Evolutionary conservation across 176 grass and related monocot genomes (phyloP), one percentile per base, ranked within the genome.

Genomic region (Musa itinerans): DNA sequence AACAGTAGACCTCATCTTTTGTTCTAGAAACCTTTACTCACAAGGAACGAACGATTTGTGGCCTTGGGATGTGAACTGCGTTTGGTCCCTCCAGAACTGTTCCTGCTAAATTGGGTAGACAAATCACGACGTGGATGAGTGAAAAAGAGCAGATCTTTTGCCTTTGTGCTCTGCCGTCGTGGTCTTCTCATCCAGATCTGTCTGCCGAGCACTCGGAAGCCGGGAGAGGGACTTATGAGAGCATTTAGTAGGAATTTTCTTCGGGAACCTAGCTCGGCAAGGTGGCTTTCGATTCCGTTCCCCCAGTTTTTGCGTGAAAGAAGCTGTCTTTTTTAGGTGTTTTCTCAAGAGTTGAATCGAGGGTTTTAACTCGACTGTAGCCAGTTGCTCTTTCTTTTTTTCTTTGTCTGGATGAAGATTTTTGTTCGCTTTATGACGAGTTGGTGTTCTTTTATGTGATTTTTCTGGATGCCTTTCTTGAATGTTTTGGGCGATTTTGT

Each of bases 51-150:
- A 19, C 34, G 51, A 50, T 52, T 70, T 48, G 15, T 51, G 43
- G 16, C 68, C 48, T 50, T 19, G 15, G 43, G 68, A 70, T 70
- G 51, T 51, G 68, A 70, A 70, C 8, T 70, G 68, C 19, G 68
- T 34, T 70, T 3, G 15, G 0, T 5, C 17, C 16, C 68, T 51
- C 9, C 43, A 52, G 34, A 5, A 50, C 20, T 70, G 11, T 65
- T 12, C 8, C 43, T 19, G 19, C 68, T 70, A 21, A 20, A 50
- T 50, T 70, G 43, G 9, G 4, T 16, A 51, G 8, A 65, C 63
- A 52, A 70, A 21, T 1, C 48, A 50, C 50, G 68, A 70, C 17
- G 68, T 70, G 68, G 34, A 52, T 52, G 21, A 70, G 68, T 9
- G 22, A 52, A 10, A 20, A n/a, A 50, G 25, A 50, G 11, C 10